Evolutionary conservation across 1,284 basidiomycete genomes (phyloP).

Genomic region (Leccinum huronense): DNA sequence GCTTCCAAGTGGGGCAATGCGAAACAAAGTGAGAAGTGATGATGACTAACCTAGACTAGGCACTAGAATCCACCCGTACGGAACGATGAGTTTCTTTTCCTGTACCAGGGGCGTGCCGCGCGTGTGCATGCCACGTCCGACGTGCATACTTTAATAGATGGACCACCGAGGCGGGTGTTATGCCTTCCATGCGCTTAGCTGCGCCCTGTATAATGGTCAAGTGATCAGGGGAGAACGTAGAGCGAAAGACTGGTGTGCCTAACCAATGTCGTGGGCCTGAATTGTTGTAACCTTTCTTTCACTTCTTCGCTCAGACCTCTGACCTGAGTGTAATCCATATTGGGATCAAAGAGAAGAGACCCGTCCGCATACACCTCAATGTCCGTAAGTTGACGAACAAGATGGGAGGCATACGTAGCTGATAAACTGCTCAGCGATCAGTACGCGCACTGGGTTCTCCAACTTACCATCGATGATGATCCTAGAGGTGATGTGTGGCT

Average conservation of each 20-base stretch:
- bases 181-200: slow-evolving; percentile 84
- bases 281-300: slow-evolving; percentile 58
- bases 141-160: slow-evolving; percentile 65
- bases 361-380: slow-evolving; percentile 79
- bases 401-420: slow-evolving; percentile 54
- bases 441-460: background rate
- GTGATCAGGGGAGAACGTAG: background rate
- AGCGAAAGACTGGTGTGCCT: slow-evolving; percentile 27
- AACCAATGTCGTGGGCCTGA: slow-evolving; percentile 68
- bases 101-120: background rate
- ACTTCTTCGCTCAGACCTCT: slow-evolving; percentile 77
- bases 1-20: background rate
- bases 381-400: slow-evolving; percentile 71
- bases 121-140: slow-evolving; percentile 30
- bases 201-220: slow-evolving; percentile 54
- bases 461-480: slow-evolving; percentile 68
- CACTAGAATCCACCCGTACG: slow-evolving; percentile 3
- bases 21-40: background rate
- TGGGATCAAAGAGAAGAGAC: slow-evolving; percentile 62
- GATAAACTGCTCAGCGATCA: slow-evolving; percentile 5
- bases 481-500: slow-evolving; percentile 55
- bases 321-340: slow-evolving; percentile 67
- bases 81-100: background rate
- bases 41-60: slow-evolving; percentile 1
- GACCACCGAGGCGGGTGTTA: slow-evolving; percentile 73